phyloP scores from a whole-genome alignment of 208 protist genomes.

The Angomonas deanei region DNA sequence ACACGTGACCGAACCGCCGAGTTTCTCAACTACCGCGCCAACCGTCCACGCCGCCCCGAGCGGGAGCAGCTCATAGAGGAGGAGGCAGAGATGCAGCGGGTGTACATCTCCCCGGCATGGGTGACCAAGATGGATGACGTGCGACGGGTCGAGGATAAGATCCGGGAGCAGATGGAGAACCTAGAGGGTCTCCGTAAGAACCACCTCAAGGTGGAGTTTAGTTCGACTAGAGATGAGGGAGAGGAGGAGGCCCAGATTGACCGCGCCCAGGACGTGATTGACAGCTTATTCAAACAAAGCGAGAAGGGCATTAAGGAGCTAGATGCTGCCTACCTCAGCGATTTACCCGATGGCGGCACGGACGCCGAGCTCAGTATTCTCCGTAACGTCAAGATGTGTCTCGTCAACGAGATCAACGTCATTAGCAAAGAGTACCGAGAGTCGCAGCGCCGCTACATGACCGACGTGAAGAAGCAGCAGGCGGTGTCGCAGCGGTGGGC shows the following conservation, averaged over 20 bases:
- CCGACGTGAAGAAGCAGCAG: conserved; percentile 88
- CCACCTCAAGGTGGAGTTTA: conserved; percentile 88
- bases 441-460: conserved; percentile 89
- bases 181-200: conserved; percentile 74
- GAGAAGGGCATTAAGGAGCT: conserved; percentile 74
- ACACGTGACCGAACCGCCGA: conserved; percentile 79
- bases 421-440: conserved; percentile 88
- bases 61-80: conserved; percentile 71
- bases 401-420: conserved; percentile 83
- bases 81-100: conserved; percentile 31
- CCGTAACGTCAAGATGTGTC: conserved; percentile 90
- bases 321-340: conserved; percentile 57
- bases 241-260: conserved; percentile 83
- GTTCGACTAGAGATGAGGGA: conserved; percentile 70
- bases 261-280: conserved; percentile 64
- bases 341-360: conserved; percentile 79
- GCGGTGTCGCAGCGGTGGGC: conserved; percentile 78
- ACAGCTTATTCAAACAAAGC: conserved; percentile 82
- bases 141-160: conserved; percentile 47
- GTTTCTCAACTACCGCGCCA: conserved; percentile 81
- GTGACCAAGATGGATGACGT: conserved; percentile 84
- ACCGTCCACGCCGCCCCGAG: conserved; percentile 51
- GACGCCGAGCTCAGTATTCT: conserved; percentile 86
- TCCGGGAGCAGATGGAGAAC: conserved; percentile 61
- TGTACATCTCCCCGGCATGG: conserved; percentile 75